Evolutionary conservation across 257 asterid genomes (phyloP), one percentile per base, ranked within the genome.

Genomic region (Gentiana dahurica): DNA sequence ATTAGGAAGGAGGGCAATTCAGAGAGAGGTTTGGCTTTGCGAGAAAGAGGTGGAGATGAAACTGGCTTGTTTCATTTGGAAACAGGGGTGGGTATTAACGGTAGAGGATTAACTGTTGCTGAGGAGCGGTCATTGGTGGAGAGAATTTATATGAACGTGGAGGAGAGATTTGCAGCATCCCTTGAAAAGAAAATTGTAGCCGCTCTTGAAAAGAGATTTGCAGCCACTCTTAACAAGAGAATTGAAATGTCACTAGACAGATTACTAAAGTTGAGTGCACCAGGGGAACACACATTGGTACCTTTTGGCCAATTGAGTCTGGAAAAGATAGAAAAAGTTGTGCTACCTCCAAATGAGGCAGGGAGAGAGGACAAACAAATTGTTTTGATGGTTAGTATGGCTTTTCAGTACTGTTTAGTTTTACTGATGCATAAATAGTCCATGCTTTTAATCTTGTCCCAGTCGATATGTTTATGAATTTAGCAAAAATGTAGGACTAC

Each of bases 1-100:
- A 82, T 84, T 53, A 73, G 85, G 69, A 65, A 68, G 54, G 93
- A 82, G 65, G 53, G 84, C 43, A 74, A 61, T 80, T 60, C 74
- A 64, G 87, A 76, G 66, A 71, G 71, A 63, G 79, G 69, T 66
- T 39, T 71, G 61, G 75, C 77, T 35, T 34, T 57, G 55, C 61
- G 33, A n/a, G 63, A 68, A 49, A 65, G 69, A 49, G 69, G 39
- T 41, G 32, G 46, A 2, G 5, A 33, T 58, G 44, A 6, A 58
- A 44, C 12, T 33, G 48, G 64, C 54, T 70, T 66, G 33, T 44
- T 62, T 52, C 63, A 74, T 24, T 70, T 54, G 65, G 66, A 54
- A n/a, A 36, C 73, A 3, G 61, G 71, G 12, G 34, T 60, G 7
- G 69, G 36, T 35, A 61, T 32, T 57, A 66, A 68, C 41, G 54